Conservation (phyloP, 768 basidiomycete species). For the Suillus sp. region DNA sequence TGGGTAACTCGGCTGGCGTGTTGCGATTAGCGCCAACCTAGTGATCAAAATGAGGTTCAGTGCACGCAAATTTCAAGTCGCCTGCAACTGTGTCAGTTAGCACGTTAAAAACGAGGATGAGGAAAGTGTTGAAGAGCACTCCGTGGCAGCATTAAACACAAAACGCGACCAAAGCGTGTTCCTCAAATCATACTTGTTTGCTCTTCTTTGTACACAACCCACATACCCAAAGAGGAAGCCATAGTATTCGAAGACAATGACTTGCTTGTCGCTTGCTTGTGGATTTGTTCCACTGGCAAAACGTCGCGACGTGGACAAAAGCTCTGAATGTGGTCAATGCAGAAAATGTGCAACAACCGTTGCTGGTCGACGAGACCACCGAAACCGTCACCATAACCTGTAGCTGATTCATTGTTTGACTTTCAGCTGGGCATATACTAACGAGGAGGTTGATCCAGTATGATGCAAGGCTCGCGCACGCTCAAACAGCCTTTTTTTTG, state of each 20-base stretch:
- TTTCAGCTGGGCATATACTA: neutral
- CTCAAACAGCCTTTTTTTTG: neutral
- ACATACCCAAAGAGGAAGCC: slow-evolving; percentile 1
- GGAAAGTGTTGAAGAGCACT: slow-evolving; percentile 8
- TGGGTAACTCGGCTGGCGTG: neutral
- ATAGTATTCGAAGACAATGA: slow-evolving; percentile 13
- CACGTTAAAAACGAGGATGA: slow-evolving; percentile 5
- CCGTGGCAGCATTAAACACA: slow-evolving; percentile 16
- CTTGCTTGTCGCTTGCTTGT: neutral
- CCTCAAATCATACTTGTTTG: slow-evolving; percentile 27
- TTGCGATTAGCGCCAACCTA: neutral
- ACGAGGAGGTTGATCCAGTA: neutral
- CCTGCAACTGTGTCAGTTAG: neutral
- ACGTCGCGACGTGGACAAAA: slow-evolving; percentile 5
- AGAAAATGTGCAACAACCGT: neutral
- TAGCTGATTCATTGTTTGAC: neutral
- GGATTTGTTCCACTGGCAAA: neutral
- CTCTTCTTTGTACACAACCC: slow-evolving; percentile 23
- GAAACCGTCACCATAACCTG: neutral
- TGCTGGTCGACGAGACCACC: neutral
- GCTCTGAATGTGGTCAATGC: neutral
- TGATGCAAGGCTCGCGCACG: neutral
- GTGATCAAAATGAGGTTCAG: neutral
- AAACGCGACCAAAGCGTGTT: slow-evolving; percentile 16
- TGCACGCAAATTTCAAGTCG: neutral